Evolutionary conservation across 202 grass and related monocot genomes (phyloP).

Genomic region (Bolboschoenoplectus hybrid): DNA sequence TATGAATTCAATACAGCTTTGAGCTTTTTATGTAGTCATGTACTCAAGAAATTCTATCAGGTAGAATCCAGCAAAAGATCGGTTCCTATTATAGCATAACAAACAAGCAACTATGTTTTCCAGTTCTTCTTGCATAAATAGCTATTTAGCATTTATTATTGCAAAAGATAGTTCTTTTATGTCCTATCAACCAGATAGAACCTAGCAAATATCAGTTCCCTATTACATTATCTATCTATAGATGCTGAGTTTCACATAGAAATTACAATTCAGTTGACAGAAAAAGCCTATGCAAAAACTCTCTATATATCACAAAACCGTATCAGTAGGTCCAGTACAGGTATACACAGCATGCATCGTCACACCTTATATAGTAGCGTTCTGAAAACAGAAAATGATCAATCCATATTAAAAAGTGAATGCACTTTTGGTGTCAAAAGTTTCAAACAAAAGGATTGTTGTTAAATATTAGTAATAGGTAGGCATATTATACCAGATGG

Average conservation of each 20-base stretch:
- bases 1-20: too few species aligned
- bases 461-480: neutral
- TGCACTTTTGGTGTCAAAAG: neutral
- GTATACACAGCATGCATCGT: neutral
- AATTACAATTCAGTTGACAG: neutral
- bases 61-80: too few species aligned
- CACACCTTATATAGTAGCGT: neutral
- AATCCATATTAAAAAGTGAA: neutral
- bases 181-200: neutral
- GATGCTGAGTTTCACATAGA: neutral
- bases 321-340: neutral
- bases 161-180: neutral
- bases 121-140: too few species aligned
- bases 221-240: neutral
- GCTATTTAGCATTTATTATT: neutral
- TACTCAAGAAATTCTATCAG: too few species aligned
- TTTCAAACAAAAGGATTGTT: neutral
- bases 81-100: too few species aligned
- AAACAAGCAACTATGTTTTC: too few species aligned
- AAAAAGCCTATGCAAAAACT: neutral
- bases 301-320: neutral
- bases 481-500: neutral
- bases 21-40: too few species aligned
- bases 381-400: neutral
- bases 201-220: neutral